Conservation (phyloP, 345 rosid genomes). For the Salix koriyanagi region DNA sequence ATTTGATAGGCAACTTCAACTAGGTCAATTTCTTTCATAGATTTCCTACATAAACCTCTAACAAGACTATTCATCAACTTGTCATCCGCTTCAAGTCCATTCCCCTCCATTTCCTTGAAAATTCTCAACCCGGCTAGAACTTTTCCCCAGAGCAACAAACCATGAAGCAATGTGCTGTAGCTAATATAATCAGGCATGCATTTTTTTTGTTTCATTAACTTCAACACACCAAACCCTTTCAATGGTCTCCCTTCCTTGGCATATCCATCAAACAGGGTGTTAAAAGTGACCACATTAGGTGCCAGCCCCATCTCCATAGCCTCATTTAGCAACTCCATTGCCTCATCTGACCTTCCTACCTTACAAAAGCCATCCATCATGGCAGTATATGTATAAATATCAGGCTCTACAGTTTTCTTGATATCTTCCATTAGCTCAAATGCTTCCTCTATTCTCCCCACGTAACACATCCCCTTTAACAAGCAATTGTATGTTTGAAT, state of each 20-base stretch:
- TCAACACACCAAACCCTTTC: slow-evolving; percentile 44
- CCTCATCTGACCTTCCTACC: slow-evolving; percentile 66
- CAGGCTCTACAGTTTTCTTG: slow-evolving; percentile 37
- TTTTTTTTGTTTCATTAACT: slow-evolving; percentile 47
- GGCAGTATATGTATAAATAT: slow-evolving; percentile 52
- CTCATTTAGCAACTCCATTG: slow-evolving; percentile 53
- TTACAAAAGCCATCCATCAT: slow-evolving; percentile 73
- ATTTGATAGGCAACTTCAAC: slow-evolving; percentile 36
- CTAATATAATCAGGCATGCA: slow-evolving; percentile 46
- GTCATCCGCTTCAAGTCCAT: slow-evolving; percentile 40
- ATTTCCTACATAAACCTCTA: slow-evolving; percentile 41
- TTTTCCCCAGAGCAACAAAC: slow-evolving; percentile 52
- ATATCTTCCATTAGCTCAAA: slow-evolving; percentile 37
- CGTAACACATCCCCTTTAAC: slow-evolving; percentile 62
- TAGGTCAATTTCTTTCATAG: slow-evolving; percentile 31
- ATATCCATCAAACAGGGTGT: slow-evolving; percentile 57
- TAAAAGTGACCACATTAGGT: slow-evolving; percentile 50
- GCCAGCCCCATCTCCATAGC: slow-evolving; percentile 40
- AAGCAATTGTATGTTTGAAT: slow-evolving; percentile 57
- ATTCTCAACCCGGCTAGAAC: slow-evolving; percentile 29
- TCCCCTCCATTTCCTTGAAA: slow-evolving; percentile 42
- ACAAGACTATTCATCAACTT: slow-evolving; percentile 38
- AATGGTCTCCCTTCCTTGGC: slow-evolving; percentile 50
- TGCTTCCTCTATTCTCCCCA: slow-evolving; percentile 67
- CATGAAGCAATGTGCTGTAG: slow-evolving; percentile 48